phyloP scores from a whole-genome alignment of 106 monocot genomes.

The Platanthera zijinensis region DNA sequence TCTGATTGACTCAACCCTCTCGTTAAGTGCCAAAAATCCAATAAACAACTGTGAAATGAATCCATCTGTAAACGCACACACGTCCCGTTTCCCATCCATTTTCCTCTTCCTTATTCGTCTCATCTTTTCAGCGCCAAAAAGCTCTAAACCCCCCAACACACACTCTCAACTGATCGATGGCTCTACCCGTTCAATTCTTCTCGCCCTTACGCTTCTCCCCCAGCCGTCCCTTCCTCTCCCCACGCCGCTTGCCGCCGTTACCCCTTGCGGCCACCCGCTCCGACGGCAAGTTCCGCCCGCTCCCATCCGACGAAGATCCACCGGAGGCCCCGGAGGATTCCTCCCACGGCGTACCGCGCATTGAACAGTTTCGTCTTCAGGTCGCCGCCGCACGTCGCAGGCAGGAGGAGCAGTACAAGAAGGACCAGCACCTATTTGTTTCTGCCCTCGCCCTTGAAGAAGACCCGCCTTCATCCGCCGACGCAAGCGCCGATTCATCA shows the following conservation, averaged over 20 bases:
- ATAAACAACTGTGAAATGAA: too few species aligned
- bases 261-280: slow-evolving; percentile 17
- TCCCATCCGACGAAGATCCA: slow-evolving; percentile 73
- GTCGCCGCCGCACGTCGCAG: slow-evolving; percentile 61
- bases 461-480: slow-evolving; percentile 21
- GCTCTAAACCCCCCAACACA: not conserved
- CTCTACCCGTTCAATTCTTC: not conserved
- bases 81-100: not conserved
- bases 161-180: not conserved
- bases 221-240: not conserved
- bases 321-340: slow-evolving; percentile 91
- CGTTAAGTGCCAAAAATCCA: too few species aligned
- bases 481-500: not conserved
- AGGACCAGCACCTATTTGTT: slow-evolving; percentile 53
- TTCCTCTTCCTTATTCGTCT: not conserved
- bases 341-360: slow-evolving; percentile 71
- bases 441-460: slow-evolving; percentile 42
- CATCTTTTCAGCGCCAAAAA: not conserved
- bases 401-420: slow-evolving; percentile 53
- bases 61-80: too few species aligned
- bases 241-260: slow-evolving; percentile 9
- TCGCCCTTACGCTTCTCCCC: not conserved
- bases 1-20: too few species aligned
- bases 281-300: slow-evolving; percentile 31
- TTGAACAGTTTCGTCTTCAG: slow-evolving; percentile 63